Evolutionary conservation across 495 filamentous ascomycete species (phyloP), one percentile per base, ranked within the genome.

Genomic region (Hypomontagnella monticulosa): DNA sequence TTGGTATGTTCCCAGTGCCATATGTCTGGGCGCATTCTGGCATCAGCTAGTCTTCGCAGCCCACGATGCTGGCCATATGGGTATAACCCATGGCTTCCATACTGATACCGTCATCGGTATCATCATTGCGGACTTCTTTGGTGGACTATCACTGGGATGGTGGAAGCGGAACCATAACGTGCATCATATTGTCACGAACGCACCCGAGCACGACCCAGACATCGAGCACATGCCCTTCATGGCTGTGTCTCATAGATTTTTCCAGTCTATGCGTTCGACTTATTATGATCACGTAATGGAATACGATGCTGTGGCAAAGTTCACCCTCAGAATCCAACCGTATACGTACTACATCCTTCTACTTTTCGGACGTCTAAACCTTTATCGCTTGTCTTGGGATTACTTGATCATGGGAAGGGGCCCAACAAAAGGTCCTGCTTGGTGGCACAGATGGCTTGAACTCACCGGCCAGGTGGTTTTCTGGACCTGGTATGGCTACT

Each of bases 111-210:
- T 89, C 34, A 92, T 98, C 66, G 93, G 92, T 33, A 96, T 98
- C 67, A 76, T 96, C 54, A 91, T 98, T 67, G 94, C 95, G 18
- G 88, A 96, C 73, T 99, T 90, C 67, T 79, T 93, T 2, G 95
- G 95, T 16, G 95, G 95, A 3, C 78, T 99, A n/a, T 95, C 91
- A 43, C 61, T 95, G 11, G 91, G 94, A 8, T 99, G 95, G 95
- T 99, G 95, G 95, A 99, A 99, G 75, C 84, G 86, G 53, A 97
- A 88, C 74, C 95, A 99, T 79, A 99, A 99, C 75, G 95, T 99
- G 20, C 95, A 99, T 73, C 95, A 99, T 68, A 93, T 99, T 67
- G 91, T 99, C 33, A 99, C 95, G 14, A 99, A 99, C 76, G 90
- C 89, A 46, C 92, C 95, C 19, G 95, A 97, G 73, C 95, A 99